Base-by-base conservation (phyloP, 345 rosid genomes). In the Erysimum cheiranthoides region DNA sequence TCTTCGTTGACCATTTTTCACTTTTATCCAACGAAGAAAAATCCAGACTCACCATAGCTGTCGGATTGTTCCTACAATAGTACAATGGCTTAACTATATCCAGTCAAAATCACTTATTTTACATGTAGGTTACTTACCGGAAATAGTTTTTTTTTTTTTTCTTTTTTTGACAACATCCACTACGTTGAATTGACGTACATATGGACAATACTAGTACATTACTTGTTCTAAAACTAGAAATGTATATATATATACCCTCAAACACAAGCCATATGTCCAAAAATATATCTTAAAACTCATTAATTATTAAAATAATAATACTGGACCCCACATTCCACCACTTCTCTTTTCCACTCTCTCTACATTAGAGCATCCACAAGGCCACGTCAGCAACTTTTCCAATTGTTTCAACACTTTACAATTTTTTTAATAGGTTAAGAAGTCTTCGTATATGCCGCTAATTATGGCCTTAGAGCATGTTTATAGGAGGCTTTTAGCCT, bases 1-100 rank as follows among this genome's bases (percentile, higher is more conserved):
- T 73, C 38, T 53, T 18, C 10, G 64, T 64, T 73, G 77, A 73
- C 56, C 36, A 28, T 27, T 38, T 11, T 49, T 17, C 8, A 21
- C 21, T 50, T 39, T 72, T 27, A 61, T 60, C 74, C 3, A 27
- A 45, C 27, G 10, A 59, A 59, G 46, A 46, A 34, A 71, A 16
- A 13, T 2, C 17, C 67, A 34, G 38, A 47, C 49, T 61, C 61
- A 11, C 16, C 36, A 38, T 36, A 61, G 50, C 61, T 10, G 76
- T 50, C 61, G 13, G 43, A 40, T 39, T 51, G 50, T 28, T 39
- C 38, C 25, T n/a, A n/a, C n/a, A n/a, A n/a, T n/a, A n/a, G n/a
- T 67, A 21, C 25, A 3, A 14, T 10, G 47, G 35, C 54, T 43
- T 30, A 38, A 69, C 14, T 13, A 4, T 34, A 45, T 8, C 36